Conservation (phyloP, 1,284 basidiomycete genomes). For the Earliella scabrosa region DNA sequence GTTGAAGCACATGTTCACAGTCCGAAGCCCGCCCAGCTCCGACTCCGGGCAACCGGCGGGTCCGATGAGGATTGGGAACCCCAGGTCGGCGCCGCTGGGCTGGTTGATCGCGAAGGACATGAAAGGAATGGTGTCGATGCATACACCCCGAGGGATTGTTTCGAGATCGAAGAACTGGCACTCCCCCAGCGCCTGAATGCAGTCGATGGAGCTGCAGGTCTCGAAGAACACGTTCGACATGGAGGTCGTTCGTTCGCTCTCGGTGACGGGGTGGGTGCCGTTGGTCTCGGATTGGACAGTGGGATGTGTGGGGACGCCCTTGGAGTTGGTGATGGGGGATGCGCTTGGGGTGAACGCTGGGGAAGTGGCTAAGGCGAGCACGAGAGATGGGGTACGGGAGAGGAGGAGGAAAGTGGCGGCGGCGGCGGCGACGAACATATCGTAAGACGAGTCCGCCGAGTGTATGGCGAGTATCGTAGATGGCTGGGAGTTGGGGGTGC, state of each 20-base stretch:
- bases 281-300: background rate
- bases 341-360: background rate
- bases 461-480: too few relatives aligned
- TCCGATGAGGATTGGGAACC: background rate
- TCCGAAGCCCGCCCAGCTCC: background rate
- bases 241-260: background rate
- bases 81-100: background rate
- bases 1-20: background rate
- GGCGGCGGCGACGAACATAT: too few relatives aligned
- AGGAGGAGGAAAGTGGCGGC: too few relatives aligned
- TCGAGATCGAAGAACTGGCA: background rate
- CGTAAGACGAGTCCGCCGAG: too few relatives aligned
- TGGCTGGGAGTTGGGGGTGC: too few relatives aligned
- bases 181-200: background rate
- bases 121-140: background rate
- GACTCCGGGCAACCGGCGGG: background rate
- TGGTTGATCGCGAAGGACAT: background rate
- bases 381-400: too few relatives aligned
- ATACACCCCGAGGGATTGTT: background rate
- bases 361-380: too few relatives aligned
- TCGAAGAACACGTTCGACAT: background rate
- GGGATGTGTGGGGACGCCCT: background rate
- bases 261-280: background rate
- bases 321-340: background rate
- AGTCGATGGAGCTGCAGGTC: background rate